Conservation (phyloP, 305 asterid genomes). For the Solanum hybrid region DNA sequence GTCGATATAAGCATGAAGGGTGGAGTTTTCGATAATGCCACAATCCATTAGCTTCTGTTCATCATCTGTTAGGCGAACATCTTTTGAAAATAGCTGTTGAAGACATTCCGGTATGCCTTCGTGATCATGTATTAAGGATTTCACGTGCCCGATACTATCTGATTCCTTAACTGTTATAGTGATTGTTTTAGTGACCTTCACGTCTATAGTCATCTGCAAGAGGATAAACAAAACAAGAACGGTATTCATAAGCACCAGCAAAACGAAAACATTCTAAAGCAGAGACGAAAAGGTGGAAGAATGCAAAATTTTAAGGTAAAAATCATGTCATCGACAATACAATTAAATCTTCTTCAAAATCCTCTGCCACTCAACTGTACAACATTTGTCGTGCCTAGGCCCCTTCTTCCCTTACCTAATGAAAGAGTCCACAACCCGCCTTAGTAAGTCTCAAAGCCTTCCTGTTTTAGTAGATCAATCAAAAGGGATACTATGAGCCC, state of each 20-base stretch:
- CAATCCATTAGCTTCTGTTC: constrained; percentile 2
- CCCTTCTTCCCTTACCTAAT: not conserved
- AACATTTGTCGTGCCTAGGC: not conserved
- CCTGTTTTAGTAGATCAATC: not conserved
- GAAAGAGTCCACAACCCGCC: not conserved
- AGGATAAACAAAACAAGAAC: not conserved
- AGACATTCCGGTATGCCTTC: constrained; percentile 3
- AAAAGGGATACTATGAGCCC: not conserved
- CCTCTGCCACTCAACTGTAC: not conserved
- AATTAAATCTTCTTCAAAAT: not conserved
- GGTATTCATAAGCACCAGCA: not conserved
- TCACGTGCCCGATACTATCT: not conserved
- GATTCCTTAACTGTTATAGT: not conserved
- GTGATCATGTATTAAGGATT: constrained; percentile 3
- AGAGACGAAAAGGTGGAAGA: not conserved
- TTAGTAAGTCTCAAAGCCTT: not conserved
- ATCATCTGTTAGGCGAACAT: constrained; percentile 1
- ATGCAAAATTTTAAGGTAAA: not conserved
- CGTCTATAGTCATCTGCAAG: not conserved
- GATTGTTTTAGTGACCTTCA: not conserved
- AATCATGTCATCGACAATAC: not conserved
- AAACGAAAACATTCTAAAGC: not conserved
- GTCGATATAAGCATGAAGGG: constrained; percentile 1
- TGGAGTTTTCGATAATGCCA: not conserved
- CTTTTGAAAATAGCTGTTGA: constrained; percentile 2